These are phyloP conservation scores for Stagonosporopsis rhizophila DNA, from an alignment of 2,329 filamentous ascomycete species.

Conservation along the genomic window DNA sequence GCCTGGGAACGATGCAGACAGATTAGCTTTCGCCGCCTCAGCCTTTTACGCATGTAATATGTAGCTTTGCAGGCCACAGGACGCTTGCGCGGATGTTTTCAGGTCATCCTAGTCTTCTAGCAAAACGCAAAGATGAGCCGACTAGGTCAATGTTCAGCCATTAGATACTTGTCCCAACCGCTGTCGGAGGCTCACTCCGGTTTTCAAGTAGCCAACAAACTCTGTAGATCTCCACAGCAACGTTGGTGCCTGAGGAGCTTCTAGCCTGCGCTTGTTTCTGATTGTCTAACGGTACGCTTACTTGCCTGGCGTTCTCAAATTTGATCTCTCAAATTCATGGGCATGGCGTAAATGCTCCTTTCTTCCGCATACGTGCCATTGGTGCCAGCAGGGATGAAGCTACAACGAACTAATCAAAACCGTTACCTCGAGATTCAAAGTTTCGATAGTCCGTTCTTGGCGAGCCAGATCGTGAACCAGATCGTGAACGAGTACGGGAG, in stretches of 20 bases:
- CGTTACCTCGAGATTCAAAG: constrained; percentile 4
- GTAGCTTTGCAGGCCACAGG: neutral
- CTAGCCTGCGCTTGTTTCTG: constrained; percentile 1
- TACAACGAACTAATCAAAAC: neutral
- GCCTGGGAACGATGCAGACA: neutral
- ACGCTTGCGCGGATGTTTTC: neutral
- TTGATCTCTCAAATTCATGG: neutral
- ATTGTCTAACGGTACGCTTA: constrained; percentile 16
- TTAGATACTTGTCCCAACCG: neutral
- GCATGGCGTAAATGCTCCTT: constrained; percentile 1
- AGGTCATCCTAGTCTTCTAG: neutral
- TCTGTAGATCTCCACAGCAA: neutral
- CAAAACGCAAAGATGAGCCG: constrained; percentile 3
- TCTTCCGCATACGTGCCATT: constrained; percentile 6
- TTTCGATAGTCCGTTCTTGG: neutral
- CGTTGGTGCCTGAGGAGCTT: constrained; percentile 1
- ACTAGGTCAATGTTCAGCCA: neutral
- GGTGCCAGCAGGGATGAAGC: neutral
- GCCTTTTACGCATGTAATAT: neutral
- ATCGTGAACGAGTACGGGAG: constrained; percentile 5
- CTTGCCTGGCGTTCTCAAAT: constrained; percentile 1
- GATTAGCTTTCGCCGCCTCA: neutral
- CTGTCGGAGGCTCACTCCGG: neutral
- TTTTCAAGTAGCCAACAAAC: neutral
- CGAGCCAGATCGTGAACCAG: neutral